phyloP scores from a whole-genome alignment of 139 green algal species.

The Pseudopediastrum boryanum region DNA sequence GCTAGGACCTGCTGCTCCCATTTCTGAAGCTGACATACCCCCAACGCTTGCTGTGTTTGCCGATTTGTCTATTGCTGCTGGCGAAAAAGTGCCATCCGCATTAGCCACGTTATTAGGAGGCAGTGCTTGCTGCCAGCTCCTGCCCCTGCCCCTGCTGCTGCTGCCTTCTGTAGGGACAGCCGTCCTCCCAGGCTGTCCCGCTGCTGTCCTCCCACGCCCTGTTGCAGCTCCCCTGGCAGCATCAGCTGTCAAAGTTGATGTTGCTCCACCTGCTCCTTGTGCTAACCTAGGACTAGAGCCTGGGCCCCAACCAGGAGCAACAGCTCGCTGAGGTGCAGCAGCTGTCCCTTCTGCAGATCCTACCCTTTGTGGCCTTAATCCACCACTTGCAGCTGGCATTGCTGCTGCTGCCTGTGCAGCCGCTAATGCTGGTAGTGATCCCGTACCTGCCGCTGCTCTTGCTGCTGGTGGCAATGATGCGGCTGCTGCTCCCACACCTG shows the following conservation, averaged over 20 bases:
- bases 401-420: background rate
- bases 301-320: too few relatives aligned
- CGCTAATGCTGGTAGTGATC: background rate
- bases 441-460: background rate
- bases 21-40: background rate
- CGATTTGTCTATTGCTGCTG: background rate
- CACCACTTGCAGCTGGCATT: conserved; percentile 7
- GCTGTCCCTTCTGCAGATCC: background rate
- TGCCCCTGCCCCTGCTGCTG: too few relatives aligned
- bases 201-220: too few relatives aligned
- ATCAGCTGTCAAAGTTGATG: background rate
- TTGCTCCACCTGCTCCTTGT: conserved; percentile 5
- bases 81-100: background rate
- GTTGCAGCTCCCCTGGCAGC: background rate
- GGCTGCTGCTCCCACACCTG: background rate
- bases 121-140: background rate
- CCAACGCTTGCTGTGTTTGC: background rate
- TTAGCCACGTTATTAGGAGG: background rate
- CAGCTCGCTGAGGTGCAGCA: background rate
- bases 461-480: background rate
- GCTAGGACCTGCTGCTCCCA: background rate
- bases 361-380: too few relatives aligned
- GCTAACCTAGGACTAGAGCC: too few relatives aligned
- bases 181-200: too few relatives aligned
- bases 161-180: too few relatives aligned